These are phyloP conservation scores for Hypoxylon sp. DNA, from an alignment of 2,329 filamentous ascomycete genomes.

Conservation along the genomic window DNA sequence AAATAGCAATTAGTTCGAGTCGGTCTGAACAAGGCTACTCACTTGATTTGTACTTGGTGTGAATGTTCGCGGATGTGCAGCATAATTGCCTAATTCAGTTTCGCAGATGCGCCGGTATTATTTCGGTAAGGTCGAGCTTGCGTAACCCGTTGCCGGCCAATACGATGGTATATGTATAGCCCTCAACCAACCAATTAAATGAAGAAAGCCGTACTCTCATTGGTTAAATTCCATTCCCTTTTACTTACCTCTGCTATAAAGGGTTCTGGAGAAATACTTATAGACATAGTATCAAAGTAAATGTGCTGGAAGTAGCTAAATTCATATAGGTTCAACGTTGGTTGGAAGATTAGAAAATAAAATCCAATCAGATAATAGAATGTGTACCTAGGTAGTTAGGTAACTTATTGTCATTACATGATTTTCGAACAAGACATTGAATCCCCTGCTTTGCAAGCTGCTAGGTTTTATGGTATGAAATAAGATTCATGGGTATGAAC, in stretches of 20 bases:
- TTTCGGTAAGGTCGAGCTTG: slow-evolving; percentile 1
- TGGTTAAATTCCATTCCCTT: not conserved
- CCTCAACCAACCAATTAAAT: not conserved
- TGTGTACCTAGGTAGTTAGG: not conserved
- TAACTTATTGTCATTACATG: not conserved
- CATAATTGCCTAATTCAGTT: not conserved
- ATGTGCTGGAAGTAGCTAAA: not conserved
- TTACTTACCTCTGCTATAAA: not conserved
- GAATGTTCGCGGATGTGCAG: slow-evolving; percentile 8
- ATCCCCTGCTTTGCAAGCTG: not conserved
- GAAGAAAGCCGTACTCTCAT: not conserved
- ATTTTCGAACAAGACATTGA: not conserved
- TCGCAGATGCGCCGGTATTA: slow-evolving; percentile 31
- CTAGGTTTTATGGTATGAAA: not conserved
- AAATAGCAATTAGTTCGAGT: not conserved
- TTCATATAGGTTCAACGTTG: not conserved
- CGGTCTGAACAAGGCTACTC: not conserved
- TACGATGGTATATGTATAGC: not conserved
- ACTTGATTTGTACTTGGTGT: not conserved
- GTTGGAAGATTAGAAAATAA: not conserved
- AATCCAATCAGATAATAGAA: not conserved
- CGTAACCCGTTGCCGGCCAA: slow-evolving; percentile 4
- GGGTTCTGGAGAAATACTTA: not conserved
- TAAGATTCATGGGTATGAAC: not conserved
- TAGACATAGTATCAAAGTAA: not conserved